A percentile compares a stretch with the other conserved stretches of the same genome.
These are phyloP conservation scores for Ascochyta rabiei DNA, from an alignment of 2,329 filamentous ascomycete species.

Conservation along the genomic window DNA sequence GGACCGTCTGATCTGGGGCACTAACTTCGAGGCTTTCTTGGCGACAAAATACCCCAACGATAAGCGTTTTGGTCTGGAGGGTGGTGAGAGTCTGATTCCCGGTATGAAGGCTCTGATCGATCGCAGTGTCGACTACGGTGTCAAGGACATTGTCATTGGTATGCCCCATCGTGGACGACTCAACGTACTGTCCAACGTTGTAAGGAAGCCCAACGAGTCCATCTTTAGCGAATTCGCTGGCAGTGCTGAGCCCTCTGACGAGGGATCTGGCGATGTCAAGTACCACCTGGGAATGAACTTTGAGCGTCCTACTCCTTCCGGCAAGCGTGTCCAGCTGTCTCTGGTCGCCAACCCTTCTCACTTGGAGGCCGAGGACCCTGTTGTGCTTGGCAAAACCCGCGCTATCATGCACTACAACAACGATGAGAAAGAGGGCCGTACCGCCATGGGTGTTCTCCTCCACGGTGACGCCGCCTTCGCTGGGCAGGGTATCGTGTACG, in stretches of 20 bases:
- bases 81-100: slow-evolving; percentile 93
- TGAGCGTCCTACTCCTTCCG: slow-evolving; percentile 94
- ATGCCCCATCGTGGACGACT: slow-evolving; percentile 99
- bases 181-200: slow-evolving; percentile 97
- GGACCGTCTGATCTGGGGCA: slow-evolving; percentile 97
- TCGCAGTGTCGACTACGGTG: slow-evolving; percentile 95
- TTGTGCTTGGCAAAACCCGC: slow-evolving; percentile 95
- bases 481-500: slow-evolving; percentile 95
- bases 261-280: slow-evolving; percentile 98
- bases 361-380: slow-evolving; percentile 96
- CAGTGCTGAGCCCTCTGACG: slow-evolving; percentile 83
- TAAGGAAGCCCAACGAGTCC: slow-evolving; percentile 98
- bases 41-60: slow-evolving; percentile 99
- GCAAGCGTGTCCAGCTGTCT: slow-evolving; percentile 98
- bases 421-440: slow-evolving; percentile 85
- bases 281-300: slow-evolving; percentile 99
- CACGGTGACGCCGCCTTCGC: slow-evolving; percentile 98
- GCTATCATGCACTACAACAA: slow-evolving; percentile 99
- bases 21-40: slow-evolving; percentile 94
- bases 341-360: slow-evolving; percentile 98
- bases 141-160: slow-evolving; percentile 99
- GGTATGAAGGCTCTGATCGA: slow-evolving; percentile 99
- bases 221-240: slow-evolving; percentile 99
- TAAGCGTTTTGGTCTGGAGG: slow-evolving; percentile 98
- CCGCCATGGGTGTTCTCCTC: slow-evolving; percentile 92